Conservation (phyloP, 176 grass and related monocot genomes). For the Cenchrus fungigraminus region DNA sequence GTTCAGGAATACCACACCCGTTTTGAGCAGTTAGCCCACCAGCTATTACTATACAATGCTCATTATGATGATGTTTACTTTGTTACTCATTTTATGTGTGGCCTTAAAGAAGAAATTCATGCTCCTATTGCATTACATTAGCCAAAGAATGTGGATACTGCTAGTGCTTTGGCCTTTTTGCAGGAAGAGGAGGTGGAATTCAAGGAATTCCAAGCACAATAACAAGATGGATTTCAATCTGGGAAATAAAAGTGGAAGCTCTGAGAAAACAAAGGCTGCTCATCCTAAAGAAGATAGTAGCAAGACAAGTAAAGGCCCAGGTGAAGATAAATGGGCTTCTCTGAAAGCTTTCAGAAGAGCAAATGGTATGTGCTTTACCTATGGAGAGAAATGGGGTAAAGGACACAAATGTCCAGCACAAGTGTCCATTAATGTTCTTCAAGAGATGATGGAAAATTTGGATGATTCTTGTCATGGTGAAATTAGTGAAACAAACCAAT, state of each 20-base stretch:
- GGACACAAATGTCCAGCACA: background rate
- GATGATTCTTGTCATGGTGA: no score
- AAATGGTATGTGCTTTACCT: background rate
- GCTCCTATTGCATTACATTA: background rate
- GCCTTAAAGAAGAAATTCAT: background rate
- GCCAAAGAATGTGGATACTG: background rate
- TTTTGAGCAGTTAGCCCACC: background rate
- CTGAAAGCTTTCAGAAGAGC: background rate
- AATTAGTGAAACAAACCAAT: no score
- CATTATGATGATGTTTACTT: background rate
- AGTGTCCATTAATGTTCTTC: background rate
- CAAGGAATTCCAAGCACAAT: no score
- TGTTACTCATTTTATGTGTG: background rate
- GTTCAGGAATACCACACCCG: background rate
- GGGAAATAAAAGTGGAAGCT: no score
- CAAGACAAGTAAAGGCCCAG: accelerated
- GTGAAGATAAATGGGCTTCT: background rate
- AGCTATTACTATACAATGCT: accelerated
- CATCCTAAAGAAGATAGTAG: accelerated
- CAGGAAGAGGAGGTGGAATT: background rate
- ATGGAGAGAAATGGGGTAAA: background rate
- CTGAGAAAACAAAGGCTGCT: no score
- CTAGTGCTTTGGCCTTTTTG: background rate
- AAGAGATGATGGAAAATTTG: background rate
- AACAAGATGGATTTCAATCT: no score